A percentile compares a stretch with the other conserved stretches of the same genome.
Conservation (phyloP, 768 basidiomycete genomes). For the Hygrophoropsis aurantiaca region DNA sequence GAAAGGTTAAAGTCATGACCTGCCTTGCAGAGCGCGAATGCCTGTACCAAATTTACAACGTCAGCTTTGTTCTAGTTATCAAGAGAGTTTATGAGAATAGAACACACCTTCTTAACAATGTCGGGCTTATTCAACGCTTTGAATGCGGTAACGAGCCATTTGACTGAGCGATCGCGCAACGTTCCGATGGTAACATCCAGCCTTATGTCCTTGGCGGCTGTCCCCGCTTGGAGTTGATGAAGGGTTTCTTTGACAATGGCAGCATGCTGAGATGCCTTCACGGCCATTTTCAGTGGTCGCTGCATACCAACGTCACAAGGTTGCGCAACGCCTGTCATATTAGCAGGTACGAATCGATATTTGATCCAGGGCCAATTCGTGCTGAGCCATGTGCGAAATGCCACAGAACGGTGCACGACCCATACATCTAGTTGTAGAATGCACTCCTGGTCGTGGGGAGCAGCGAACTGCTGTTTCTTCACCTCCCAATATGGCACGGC, state of each 20-base stretch:
- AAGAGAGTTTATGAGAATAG: too few species aligned
- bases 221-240: conserved; percentile 19
- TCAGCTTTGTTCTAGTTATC: too few species aligned
- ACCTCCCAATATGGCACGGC: too few species aligned
- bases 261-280: conserved; percentile 31
- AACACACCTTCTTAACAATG: conserved; percentile 30
- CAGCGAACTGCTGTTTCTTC: too few species aligned
- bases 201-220: conserved; percentile 1
- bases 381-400: conserved; percentile 37
- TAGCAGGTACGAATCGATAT: conserved; percentile 31
- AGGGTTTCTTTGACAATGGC: conserved; percentile 32
- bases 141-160: conserved; percentile 35
- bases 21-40: too few species aligned
- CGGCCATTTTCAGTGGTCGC: conserved; percentile 33
- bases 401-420: too few species aligned
- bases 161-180: conserved; percentile 21
- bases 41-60: too few species aligned
- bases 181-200: conserved; percentile 20
- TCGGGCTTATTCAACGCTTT: conserved; percentile 22
- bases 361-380: conserved; percentile 26
- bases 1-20: too few species aligned
- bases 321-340: conserved; percentile 19
- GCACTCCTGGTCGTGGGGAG: too few species aligned
- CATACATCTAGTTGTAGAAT: too few species aligned
- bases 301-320: conserved; percentile 30